phyloP scores from a whole-genome alignment of 805 yeast species.

The Starmerella ratchasimensis region DNA sequence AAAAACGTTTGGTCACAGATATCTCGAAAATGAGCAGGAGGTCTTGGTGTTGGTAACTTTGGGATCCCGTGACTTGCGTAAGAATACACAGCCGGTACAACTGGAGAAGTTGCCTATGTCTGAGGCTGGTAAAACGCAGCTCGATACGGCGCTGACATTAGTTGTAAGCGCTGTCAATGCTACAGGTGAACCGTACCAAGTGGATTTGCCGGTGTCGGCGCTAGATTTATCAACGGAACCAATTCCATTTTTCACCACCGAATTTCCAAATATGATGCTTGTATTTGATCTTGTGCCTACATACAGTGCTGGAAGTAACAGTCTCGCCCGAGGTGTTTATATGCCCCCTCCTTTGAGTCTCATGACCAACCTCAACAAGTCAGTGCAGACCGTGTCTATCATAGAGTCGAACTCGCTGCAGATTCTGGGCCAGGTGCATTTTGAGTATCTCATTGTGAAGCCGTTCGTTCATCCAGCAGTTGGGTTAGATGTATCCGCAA shows the following conservation, averaged over 20 bases:
- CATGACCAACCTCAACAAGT: conserved; percentile 50
- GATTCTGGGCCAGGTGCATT: conserved; percentile 60
- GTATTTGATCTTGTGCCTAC: conserved; percentile 86
- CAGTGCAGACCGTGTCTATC: conserved; percentile 53
- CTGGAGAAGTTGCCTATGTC: conserved; percentile 63
- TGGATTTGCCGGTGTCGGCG: conserved; percentile 76
- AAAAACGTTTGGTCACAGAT: conserved; percentile 77
- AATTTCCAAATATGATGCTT: conserved; percentile 32
- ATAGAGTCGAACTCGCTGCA: conserved; percentile 59
- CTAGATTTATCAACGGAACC: conserved; percentile 49
- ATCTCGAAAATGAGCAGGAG: conserved; percentile 42
- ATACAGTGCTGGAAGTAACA: conserved; percentile 34
- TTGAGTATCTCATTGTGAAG: conserved; percentile 57
- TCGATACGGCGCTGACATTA: conserved; percentile 76
- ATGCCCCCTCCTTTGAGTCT: conserved; percentile 35
- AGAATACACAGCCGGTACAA: conserved; percentile 40
- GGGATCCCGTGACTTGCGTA: conserved; percentile 73
- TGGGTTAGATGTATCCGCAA: conserved; percentile 50
- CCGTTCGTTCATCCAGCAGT: conserved; percentile 62
- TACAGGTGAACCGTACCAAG: conserved; percentile 40
- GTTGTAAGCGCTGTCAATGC: conserved; percentile 37
- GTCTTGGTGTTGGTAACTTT: conserved; percentile 65
- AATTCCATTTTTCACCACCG: conserved; percentile 47
- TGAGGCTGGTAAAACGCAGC: conserved; percentile 63
- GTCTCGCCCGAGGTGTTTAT: conserved; percentile 74